A percentile compares a stretch with the other conserved stretches of the same genome.
Conservation (phyloP, 371 early-diverging fungal genomes). For the Dentiscutata heterogama region DNA sequence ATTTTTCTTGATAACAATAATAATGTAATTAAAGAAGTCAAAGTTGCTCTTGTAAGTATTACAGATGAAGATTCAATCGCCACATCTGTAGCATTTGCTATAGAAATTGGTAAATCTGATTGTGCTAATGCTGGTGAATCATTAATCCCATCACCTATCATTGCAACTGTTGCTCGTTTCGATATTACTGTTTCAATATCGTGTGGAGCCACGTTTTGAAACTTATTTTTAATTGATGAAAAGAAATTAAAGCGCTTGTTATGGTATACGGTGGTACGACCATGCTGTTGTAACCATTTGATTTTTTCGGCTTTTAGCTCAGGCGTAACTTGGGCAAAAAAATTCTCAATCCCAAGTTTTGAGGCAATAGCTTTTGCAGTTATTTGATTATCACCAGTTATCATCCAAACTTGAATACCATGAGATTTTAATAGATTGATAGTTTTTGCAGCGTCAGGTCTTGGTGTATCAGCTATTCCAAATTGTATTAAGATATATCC, state of each 20-base stretch:
- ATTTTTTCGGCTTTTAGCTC: constrained; percentile 76
- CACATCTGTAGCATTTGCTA: constrained; percentile 85
- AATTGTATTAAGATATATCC: constrained; percentile 64
- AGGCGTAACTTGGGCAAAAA: constrained; percentile 69
- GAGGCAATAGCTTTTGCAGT: constrained; percentile 70
- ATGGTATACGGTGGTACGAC: constrained; percentile 33
- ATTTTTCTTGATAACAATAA: constrained; percentile 71
- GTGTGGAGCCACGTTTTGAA: constrained; percentile 62
- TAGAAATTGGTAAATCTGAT: constrained; percentile 86
- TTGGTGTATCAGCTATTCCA: constrained; percentile 66
- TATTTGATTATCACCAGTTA: constrained; percentile 74
- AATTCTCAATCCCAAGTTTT: constrained; percentile 66
- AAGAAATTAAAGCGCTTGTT: background rate
- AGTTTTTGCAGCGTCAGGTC: constrained; percentile 63
- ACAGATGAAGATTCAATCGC: constrained; percentile 84
- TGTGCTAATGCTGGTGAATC: constrained; percentile 92
- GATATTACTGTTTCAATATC: constrained; percentile 8
- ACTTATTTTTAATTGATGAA: constrained; percentile 37
- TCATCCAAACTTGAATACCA: constrained; percentile 76
- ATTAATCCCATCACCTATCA: constrained; percentile 90
- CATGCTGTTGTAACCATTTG: constrained; percentile 62
- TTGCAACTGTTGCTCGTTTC: constrained; percentile 35
- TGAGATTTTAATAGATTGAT: constrained; percentile 57
- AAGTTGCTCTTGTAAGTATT: constrained; percentile 76
- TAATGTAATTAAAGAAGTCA: constrained; percentile 76